Evolutionary conservation across 306 rosid species (phyloP).

Genomic region (Fragaria iinumae): DNA sequence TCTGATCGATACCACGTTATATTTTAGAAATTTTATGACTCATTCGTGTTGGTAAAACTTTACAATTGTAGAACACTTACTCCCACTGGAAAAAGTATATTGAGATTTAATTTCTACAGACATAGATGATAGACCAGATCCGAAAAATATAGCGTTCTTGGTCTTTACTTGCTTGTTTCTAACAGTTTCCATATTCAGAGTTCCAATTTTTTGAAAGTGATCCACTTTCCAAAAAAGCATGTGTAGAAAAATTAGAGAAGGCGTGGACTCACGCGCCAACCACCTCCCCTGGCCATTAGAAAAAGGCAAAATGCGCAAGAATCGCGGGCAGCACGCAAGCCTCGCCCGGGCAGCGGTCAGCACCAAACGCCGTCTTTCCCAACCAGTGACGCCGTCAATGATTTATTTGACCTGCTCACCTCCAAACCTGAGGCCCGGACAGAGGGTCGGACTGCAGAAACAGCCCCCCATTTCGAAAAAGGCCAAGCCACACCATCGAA

Average conservation of each 20-base stretch:
- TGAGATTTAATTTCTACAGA: too few species aligned
- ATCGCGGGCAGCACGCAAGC: slow-evolving; percentile 51
- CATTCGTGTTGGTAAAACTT: too few species aligned
- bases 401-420: slow-evolving; percentile 6
- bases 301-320: slow-evolving; percentile 15
- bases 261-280: slow-evolving; percentile 25
- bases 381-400: slow-evolving; percentile 26
- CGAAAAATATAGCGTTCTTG: too few species aligned
- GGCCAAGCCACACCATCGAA: slow-evolving; percentile 49
- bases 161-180: too few species aligned
- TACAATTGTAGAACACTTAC: too few species aligned
- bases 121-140: too few species aligned
- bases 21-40: too few species aligned
- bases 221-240: background rate
- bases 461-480: slow-evolving; percentile 33
- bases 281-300: background rate
- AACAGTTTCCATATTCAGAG: background rate
- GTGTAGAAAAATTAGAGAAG: background rate
- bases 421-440: slow-evolving; percentile 40
- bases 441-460: slow-evolving; percentile 43
- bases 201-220: background rate
- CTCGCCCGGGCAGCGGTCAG: slow-evolving; percentile 67
- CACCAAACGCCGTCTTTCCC: slow-evolving; percentile 31
- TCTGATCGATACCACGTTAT: too few species aligned
- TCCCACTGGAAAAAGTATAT: rapidly evolving